Evolutionary conservation across 1,284 basidiomycete species (phyloP), one percentile per base, ranked within the genome.

Genomic region (Apiotrichum brassicae): DNA sequence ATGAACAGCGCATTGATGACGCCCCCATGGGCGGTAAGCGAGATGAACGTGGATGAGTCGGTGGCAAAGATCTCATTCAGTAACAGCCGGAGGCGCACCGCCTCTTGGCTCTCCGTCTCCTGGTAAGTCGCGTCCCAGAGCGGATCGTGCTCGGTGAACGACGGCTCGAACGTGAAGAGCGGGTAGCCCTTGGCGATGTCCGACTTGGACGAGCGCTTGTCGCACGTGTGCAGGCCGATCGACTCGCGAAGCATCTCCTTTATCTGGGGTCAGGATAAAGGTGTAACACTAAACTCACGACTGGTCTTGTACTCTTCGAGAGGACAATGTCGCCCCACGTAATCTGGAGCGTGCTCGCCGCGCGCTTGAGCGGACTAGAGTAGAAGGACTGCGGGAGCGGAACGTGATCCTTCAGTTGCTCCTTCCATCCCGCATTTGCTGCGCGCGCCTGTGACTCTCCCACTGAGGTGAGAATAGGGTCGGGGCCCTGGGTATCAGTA

Each of bases 11-110:
- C 59, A 11, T 53, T 49, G 38, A 72, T 72, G 16, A 63, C 60
- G 8, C 71, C 72, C 8, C 61, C 59, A 37, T 73, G 72, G 3
- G 61, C 64, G 1, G 71, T 72, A 44, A 74, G 68, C 33, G 58
- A 60, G 40, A 73, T 49, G 52, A 61, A 67, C 20, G 63, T 61
- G 5, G 44, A 37, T 0, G 57, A 16, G 32, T 70, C 68, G 5
- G 49, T 59, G 4, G 64, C 58, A 36, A 72, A 71, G 34, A 72
- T 53, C 54, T 70, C 51, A 54, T 66, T 62, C 2, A 70, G 53
- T 13, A 53, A 48, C 25, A 58, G 48, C 24, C 61, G 63, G 6
- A 60, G 48, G 0, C 70, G 58, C 1, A 58, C 33, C 5, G 62
- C 56, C 16, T 65, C 62, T 23, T 68, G 59, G 4, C 37, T 16